These are phyloP conservation scores for Adansonia madagascariensis DNA, from an alignment of 441 rosid genomes.

Conservation along the genomic window DNA sequence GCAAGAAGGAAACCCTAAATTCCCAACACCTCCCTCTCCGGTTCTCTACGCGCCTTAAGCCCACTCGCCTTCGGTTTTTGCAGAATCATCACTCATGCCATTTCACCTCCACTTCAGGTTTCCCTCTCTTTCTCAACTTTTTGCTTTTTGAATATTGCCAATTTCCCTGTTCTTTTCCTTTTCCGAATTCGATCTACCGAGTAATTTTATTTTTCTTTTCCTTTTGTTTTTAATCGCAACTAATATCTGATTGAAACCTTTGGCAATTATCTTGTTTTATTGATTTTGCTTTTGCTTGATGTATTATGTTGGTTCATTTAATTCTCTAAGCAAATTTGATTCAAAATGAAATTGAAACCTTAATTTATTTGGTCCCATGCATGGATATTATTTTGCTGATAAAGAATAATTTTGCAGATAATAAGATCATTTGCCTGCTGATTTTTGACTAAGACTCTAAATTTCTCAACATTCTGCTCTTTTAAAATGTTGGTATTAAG, in stretches of 20 bases:
- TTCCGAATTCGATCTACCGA: too few relatives aligned
- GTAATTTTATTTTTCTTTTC: neutral
- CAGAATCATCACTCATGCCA: slow-evolving; percentile 15
- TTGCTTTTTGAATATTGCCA: too few relatives aligned
- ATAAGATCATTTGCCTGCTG: neutral
- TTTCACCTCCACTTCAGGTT: slow-evolving; percentile 23
- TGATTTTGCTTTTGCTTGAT: neutral
- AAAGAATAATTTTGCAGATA: neutral
- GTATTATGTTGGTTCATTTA: neutral
- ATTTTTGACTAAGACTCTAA: neutral
- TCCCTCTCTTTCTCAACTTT: neutral
- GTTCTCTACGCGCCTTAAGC: slow-evolving; percentile 2
- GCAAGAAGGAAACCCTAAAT: slow-evolving; percentile 19
- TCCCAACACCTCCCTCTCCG: neutral
- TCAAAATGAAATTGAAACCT: neutral
- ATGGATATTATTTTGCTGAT: slow-evolving; percentile 5
- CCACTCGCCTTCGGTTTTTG: slow-evolving; percentile 24
- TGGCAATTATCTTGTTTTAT: neutral
- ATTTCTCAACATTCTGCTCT: neutral
- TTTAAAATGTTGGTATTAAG: neutral
- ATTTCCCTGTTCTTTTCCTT: too few relatives aligned
- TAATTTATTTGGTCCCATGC: neutral
- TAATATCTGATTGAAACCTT: neutral
- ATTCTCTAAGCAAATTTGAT: neutral
- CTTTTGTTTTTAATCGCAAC: neutral